These are phyloP conservation scores for Penicillium crystallinum DNA, from an alignment of 495 filamentous ascomycete species.

Conservation along the genomic window DNA sequence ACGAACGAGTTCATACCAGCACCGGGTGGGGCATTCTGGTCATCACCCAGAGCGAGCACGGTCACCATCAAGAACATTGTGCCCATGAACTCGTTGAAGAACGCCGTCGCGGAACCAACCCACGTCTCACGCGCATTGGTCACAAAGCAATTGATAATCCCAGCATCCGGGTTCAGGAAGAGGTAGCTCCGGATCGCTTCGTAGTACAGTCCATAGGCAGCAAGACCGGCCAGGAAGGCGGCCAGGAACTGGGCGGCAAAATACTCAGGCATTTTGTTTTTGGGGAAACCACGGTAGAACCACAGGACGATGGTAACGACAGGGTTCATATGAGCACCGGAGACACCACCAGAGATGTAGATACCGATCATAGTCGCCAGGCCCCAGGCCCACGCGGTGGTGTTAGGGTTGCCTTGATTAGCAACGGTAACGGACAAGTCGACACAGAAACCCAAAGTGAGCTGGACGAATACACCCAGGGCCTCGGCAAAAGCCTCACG, in stretches of 20 bases:
- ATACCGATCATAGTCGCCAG: constrained; percentile 54
- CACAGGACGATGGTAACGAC: constrained; percentile 44
- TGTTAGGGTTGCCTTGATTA: constrained; percentile 39
- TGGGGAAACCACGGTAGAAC: constrained; percentile 50
- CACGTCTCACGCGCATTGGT: constrained; percentile 38
- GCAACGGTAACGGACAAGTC: constrained; percentile 46
- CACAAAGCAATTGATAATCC: constrained; percentile 39
- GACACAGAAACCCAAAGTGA: constrained; percentile 44
- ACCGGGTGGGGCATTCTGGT: constrained; percentile 50
- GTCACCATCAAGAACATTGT: constrained; percentile 40
- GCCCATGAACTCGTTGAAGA: constrained; percentile 48
- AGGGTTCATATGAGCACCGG: constrained; percentile 52
- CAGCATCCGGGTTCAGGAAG: constrained; percentile 21
- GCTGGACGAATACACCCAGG: constrained; percentile 40
- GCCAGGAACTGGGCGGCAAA: constrained; percentile 46
- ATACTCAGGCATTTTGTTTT: constrained; percentile 41
- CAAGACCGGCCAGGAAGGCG: constrained; percentile 37
- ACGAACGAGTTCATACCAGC: constrained; percentile 49
- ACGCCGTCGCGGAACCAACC: constrained; percentile 42
- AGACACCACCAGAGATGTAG: constrained; percentile 52
- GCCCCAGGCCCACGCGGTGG: constrained; percentile 51
- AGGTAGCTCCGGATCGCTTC: constrained; percentile 41
- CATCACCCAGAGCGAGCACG: constrained; percentile 50
- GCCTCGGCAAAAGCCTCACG: constrained; percentile 48
- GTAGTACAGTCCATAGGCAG: constrained; percentile 47